phyloP scores from a whole-genome alignment of 257 asterid genomes.

The Mentha longifolia region DNA sequence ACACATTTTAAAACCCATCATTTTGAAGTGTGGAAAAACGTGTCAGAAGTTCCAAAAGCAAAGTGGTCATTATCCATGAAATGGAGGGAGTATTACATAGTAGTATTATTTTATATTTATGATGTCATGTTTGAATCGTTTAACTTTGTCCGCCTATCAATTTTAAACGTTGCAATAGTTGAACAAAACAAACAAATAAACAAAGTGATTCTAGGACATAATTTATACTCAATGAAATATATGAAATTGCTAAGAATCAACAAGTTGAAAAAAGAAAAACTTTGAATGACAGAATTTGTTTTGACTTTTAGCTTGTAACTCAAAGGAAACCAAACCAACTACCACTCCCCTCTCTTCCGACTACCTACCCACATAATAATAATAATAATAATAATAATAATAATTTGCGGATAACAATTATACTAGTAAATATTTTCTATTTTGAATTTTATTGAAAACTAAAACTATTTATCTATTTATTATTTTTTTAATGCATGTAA shows the following conservation, averaged over 20 bases:
- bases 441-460: too few relatives aligned
- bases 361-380: conserved; percentile 29
- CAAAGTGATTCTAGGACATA: not conserved
- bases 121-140: too few relatives aligned
- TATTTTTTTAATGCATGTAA: not conserved
- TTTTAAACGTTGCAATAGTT: not conserved
- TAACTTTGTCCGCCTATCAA: too few relatives aligned
- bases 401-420: too few relatives aligned
- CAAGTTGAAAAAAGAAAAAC: not conserved
- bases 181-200: not conserved
- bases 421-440: too few relatives aligned
- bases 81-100: too few relatives aligned
- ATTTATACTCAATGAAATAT: not conserved
- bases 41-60: too few relatives aligned
- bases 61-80: too few relatives aligned
- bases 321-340: conserved; percentile 26
- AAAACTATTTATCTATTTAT: too few relatives aligned
- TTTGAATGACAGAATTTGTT: not conserved
- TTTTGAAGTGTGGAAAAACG: too few relatives aligned
- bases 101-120: too few relatives aligned
- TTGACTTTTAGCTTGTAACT: conserved; percentile 5
- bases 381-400: not conserved
- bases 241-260: not conserved
- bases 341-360: conserved; percentile 28
- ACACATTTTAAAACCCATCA: too few relatives aligned